Percentiles rank a stretch among this genome's conserved stretches.
Conservation (phyloP, 192 early-diverging fungal species). For the Linnemannia elongata region DNA sequence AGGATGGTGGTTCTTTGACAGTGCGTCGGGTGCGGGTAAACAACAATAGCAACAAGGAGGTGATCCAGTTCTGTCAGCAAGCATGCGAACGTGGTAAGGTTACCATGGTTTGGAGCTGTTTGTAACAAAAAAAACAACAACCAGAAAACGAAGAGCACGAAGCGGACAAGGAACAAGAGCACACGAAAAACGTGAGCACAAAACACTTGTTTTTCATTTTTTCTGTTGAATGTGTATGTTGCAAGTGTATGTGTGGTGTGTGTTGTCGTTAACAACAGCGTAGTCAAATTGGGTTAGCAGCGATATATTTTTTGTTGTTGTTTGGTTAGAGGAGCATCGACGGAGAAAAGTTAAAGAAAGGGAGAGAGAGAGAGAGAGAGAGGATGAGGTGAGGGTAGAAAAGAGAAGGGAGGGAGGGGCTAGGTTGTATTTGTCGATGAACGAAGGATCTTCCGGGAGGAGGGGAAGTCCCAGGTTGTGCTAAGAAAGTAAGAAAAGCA, state of each 20-base stretch:
- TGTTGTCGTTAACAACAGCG: not conserved
- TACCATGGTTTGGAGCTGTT: not conserved
- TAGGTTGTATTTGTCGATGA: not conserved
- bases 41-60: too few relatives aligned
- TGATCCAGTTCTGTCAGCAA: not conserved
- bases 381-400: not conserved
- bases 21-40: not conserved
- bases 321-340: not conserved
- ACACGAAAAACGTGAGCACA: slow-evolving; percentile 1
- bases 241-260: not conserved
- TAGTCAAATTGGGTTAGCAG: not conserved
- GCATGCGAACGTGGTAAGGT: not conserved
- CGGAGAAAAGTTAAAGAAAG: not conserved
- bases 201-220: not conserved
- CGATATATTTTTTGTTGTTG: not conserved
- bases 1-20: too few relatives aligned
- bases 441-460: not conserved
- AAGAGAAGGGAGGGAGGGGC: not conserved
- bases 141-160: not conserved
- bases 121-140: not conserved
- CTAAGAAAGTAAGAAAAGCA: not conserved
- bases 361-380: not conserved
- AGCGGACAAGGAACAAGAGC: not conserved
- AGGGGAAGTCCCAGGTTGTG: not conserved
- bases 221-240: too few relatives aligned